Base-by-base conservation (phyloP, 495 filamentous ascomycete genomes). In the Pseudoneurospora amorphoporcata region DNA sequence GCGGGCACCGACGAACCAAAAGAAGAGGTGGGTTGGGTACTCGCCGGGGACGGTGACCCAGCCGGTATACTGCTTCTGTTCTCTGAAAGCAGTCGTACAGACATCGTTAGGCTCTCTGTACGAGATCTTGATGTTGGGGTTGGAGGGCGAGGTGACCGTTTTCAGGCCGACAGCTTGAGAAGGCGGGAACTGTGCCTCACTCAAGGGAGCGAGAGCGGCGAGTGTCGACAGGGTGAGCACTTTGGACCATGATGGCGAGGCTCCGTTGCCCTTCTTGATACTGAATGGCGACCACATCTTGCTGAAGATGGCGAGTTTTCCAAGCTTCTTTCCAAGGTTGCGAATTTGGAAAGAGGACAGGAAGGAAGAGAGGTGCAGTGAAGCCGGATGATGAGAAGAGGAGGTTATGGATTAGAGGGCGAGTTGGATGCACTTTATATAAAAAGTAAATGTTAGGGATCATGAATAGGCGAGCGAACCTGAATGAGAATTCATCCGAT, bases 1-100 rank as follows among this genome's bases (percentile, higher is more conserved):
- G 39, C 89, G 83, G 0, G 89, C 88, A 74, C 88, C 90, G 73
- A 93, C 87, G 76, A 91, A 93, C 91, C 90, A 92, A 78, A 92
- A 93, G 76, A 92, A 92, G 8, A 88, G 87, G 77, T 92, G 92
- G 70, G 90, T 90, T 29, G 89, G 84, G 76, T 90, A 92, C 23
- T 86, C 78, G 32, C 82, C 82, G 0, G 80, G 73, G 16, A 85
- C 77, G 71, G 81, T 85, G 38, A 86, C 82, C 81, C 86, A 86
- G 74, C 84, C 84, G 7, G 82, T 84, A 74, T 83, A 85, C 72
- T 86, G 89, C 82, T 82, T 84, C 76, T 86, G 89, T 65, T 78
- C 84, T 41, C 85, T 81, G 75, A 90, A 90, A 9, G 81, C 83
- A 14, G 86, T 86, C 38, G 78, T 82, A 76, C 89, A 90, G 43